phyloP scores from a whole-genome alignment of 2,329 filamentous ascomycete species.

The Pseudogymnoascus sp. region DNA sequence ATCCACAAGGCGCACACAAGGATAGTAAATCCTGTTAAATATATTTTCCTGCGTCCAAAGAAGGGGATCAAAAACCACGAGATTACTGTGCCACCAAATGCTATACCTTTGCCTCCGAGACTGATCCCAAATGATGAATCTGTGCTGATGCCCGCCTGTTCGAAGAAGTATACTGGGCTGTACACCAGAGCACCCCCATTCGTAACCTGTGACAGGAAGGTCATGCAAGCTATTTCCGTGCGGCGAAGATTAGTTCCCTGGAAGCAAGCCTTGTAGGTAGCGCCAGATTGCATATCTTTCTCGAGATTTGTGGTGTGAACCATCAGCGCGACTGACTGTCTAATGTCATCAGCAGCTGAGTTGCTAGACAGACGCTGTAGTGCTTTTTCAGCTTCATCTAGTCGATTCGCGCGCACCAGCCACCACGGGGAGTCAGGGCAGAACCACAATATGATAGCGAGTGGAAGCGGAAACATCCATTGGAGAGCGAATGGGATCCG shows the following conservation, averaged over 20 bases:
- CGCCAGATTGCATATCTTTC: conserved; percentile 29
- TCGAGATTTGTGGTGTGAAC: conserved; percentile 47
- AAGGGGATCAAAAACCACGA: conserved; percentile 41
- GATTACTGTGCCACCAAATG: conserved; percentile 41
- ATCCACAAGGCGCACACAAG: conserved; percentile 39
- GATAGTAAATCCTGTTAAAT: conserved; percentile 35
- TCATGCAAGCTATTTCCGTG: conserved; percentile 47
- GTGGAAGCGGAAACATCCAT: conserved; percentile 41
- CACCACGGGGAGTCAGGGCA: conserved; percentile 43
- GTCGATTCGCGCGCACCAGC: conserved; percentile 36
- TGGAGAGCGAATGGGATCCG: conserved; percentile 40
- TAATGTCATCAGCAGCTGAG: conserved; percentile 35
- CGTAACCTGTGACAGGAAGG: conserved; percentile 53
- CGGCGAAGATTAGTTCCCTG: conserved; percentile 38
- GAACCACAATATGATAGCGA: conserved; percentile 35
- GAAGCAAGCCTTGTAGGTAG: conserved; percentile 41
- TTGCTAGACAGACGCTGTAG: conserved; percentile 14
- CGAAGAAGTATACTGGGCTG: conserved; percentile 54
- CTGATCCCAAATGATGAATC: conserved; percentile 45
- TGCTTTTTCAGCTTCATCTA: conserved; percentile 35
- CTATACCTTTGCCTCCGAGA: conserved; percentile 38
- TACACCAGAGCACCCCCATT: conserved; percentile 54
- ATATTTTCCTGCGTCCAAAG: conserved; percentile 42
- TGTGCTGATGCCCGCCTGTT: conserved; percentile 43
- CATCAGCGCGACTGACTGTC: conserved; percentile 42